phyloP scores from a whole-genome alignment of 495 filamentous ascomycete species.

The Aspergillus carlsbadensis region DNA sequence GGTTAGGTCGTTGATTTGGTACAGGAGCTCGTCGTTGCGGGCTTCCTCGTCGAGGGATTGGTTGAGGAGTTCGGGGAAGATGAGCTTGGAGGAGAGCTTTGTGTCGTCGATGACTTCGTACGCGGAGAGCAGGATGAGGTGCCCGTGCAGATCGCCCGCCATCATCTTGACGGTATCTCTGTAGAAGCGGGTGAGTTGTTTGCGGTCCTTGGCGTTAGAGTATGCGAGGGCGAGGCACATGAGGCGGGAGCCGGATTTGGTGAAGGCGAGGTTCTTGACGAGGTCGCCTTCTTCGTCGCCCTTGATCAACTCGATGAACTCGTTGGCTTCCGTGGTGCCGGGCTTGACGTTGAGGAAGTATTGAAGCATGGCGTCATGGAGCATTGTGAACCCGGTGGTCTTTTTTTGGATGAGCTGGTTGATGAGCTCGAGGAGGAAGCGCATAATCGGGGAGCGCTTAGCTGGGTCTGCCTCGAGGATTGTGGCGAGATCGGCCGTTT shows the following conservation, averaged over 20 bases:
- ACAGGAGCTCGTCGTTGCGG: constrained; percentile 58
- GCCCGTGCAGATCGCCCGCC: constrained; percentile 73
- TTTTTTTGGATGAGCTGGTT: constrained; percentile 94
- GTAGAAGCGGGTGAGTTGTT: constrained; percentile 79
- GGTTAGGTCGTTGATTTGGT: constrained; percentile 62
- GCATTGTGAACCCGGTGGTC: constrained; percentile 89
- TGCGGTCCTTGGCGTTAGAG: constrained; percentile 88
- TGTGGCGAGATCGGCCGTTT: constrained; percentile 59
- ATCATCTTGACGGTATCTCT: constrained; percentile 82
- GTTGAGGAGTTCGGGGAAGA: constrained; percentile 79
- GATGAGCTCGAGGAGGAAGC: constrained; percentile 76
- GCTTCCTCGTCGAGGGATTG: constrained; percentile 58
- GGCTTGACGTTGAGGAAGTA: constrained; percentile 80
- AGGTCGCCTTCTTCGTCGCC: constrained; percentile 85
- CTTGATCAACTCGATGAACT: constrained; percentile 88
- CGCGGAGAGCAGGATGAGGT: constrained; percentile 77
- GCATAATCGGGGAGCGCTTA: constrained; percentile 84
- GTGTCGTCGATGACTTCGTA: constrained; percentile 95
- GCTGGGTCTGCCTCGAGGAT: constrained; percentile 76
- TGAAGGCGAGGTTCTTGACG: constrained; percentile 93
- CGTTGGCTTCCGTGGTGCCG: constrained; percentile 73
- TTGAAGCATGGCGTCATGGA: constrained; percentile 97
- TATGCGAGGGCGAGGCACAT: constrained; percentile 79
- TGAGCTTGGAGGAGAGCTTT: constrained; percentile 76
- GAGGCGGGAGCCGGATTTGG: constrained; percentile 78